These are phyloP conservation scores for Trametes cubensis DNA, from an alignment of 768 basidiomycete genomes.

Conservation along the genomic window DNA sequence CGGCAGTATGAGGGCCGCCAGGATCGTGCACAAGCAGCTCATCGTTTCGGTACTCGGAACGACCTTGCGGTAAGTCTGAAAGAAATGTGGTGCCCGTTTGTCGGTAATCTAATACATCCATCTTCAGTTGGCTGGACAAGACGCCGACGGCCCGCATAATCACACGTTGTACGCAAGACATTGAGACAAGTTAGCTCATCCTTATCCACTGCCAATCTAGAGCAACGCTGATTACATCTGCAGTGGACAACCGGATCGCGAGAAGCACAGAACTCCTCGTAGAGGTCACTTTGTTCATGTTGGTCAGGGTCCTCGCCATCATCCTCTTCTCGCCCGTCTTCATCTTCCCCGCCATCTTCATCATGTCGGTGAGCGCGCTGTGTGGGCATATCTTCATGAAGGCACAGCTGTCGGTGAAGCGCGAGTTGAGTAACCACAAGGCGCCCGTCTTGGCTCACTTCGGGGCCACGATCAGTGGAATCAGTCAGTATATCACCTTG, in stretches of 20 bases:
- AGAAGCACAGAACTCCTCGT: conserved; percentile 3
- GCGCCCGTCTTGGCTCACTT: conserved; percentile 51
- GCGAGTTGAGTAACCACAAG: conserved; percentile 51
- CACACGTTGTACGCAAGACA: conserved; percentile 37
- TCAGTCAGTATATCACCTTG: conserved; percentile 34
- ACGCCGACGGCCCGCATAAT: conserved; percentile 39
- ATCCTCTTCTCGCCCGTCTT: conserved; percentile 41
- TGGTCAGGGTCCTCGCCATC: conserved; percentile 40
- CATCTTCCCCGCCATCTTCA: conserved; percentile 38
- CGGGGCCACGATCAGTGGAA: conserved; percentile 60
- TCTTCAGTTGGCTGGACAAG: conserved; percentile 39
- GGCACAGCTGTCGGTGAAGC: conserved; percentile 54
- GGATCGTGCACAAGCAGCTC: conserved; percentile 53
- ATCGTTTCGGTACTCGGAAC: conserved; percentile 57
- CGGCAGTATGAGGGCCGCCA: conserved; percentile 56
- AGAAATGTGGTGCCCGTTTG: not conserved
- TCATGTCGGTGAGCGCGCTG: conserved; percentile 40
- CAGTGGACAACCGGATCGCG: conserved; percentile 25
- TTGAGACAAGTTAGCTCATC: conserved; percentile 30
- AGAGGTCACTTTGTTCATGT: conserved; percentile 35
- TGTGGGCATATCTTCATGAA: conserved; percentile 51
- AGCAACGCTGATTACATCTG: not conserved
- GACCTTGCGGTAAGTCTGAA: conserved; percentile 57
- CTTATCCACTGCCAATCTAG: not conserved
- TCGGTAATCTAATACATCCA: not conserved